Conservation (phyloP, 148 eudicot species). For the Simmondsia chinensis region DNA sequence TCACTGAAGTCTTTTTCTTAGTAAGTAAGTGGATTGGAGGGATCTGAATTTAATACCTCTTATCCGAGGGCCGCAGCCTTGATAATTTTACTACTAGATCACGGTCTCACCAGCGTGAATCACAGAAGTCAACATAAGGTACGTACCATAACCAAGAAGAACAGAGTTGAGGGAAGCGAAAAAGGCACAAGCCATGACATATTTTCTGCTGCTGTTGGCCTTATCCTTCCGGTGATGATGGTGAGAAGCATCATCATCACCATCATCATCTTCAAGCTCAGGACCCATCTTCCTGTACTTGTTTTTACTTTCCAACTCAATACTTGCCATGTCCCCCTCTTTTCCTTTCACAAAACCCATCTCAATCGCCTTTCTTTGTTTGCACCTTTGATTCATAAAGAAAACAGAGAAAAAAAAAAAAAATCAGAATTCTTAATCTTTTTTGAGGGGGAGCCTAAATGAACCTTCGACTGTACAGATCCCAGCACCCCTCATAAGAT, state of each 20-base stretch:
- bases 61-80: no score
- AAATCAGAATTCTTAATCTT: background rate
- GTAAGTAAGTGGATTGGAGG: no score
- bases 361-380: slow-evolving; percentile 21
- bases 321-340: slow-evolving; percentile 3
- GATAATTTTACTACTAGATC: no score
- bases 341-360: slow-evolving; percentile 26
- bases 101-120: no score
- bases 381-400: background rate
- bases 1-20: no score
- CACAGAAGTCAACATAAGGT: background rate
- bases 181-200: slow-evolving; percentile 78
- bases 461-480: no score
- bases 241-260: slow-evolving; percentile 18
- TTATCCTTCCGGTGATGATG: slow-evolving; percentile 13
- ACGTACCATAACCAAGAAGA: slow-evolving; percentile 80
- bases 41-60: no score
- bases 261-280: slow-evolving; percentile 20
- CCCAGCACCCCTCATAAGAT: no score
- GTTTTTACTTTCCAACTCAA: slow-evolving; percentile 34
- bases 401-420: background rate
- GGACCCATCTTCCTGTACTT: slow-evolving; percentile 53
- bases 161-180: slow-evolving; percentile 84
- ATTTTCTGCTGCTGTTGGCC: slow-evolving; percentile 39
- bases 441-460: no score